Base-by-base conservation (phyloP, 2,329 filamentous ascomycete genomes). In the Sphaerulina vaccinii region DNA sequence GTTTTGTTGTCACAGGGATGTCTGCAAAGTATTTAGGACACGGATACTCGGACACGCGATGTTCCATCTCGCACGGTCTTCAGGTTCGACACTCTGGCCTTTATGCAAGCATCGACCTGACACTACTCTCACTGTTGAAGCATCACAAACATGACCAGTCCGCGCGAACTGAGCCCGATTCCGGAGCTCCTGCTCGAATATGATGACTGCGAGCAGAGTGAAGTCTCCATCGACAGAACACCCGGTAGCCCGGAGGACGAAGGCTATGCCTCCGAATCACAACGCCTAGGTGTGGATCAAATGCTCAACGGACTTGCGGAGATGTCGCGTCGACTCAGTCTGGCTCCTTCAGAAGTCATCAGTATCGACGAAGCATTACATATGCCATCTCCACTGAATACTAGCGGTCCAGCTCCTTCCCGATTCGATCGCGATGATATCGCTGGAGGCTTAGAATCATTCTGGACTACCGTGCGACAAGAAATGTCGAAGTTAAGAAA, bases 381-480 rank as follows among this genome's bases (percentile, higher is more conserved):
- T 11, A 11, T 33, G 18, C 36, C 45, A 3, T 6, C 35, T 16
- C 37, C 39, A 22, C 4, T 22, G 13, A 13, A 16, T n/a, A 16
- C 22, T 8, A 19, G n/a, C n/a, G 27, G 21, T 11, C 15, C n/a
- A 16, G 15, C 19, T n/a, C 24, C 24, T 9, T 41, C 45, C 6
- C 40, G 32, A 35, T 9, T 19, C 3, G 45, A 40, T 13, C 37
- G 32, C 2, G 24, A 36, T 8, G 24, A 49, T 7, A 22, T 49
- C 3, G 37, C 23, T 21, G 45, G 27, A 29, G 27, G 32, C 18
- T 19, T 41, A 19, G 45, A 49, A 21, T 16, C 24, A 4, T 49
- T 49, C 37, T 49, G 45, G 45, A 33, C 16, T 11, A 49, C 45
- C 4, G 45, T 49, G 8, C 45, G 45, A 23, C 16, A 49, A 38